Conservation (phyloP, 202 grass and related monocot species). For the Tripidium arundinaceum region DNA sequence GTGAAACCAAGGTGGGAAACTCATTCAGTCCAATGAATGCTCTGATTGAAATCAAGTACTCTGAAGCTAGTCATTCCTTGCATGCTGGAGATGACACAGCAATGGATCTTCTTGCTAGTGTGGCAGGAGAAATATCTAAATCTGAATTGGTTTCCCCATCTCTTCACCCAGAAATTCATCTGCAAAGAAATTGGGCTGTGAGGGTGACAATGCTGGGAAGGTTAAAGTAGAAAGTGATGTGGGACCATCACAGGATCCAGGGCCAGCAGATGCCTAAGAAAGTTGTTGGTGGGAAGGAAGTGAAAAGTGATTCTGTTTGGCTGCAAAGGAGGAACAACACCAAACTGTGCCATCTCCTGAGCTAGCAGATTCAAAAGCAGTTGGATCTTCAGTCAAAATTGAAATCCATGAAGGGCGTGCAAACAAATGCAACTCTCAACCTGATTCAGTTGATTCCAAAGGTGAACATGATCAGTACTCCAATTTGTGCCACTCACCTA, state of each 20-base stretch:
- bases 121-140: constrained; percentile 77
- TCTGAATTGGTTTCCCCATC: constrained; percentile 55
- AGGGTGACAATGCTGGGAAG: constrained; percentile 31
- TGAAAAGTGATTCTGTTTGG: constrained; percentile 24
- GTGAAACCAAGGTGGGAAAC: constrained; percentile 43
- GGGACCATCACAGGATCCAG: constrained; percentile 11
- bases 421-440: background rate
- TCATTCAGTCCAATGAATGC: constrained; percentile 83
- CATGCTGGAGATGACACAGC: constrained; percentile 54
- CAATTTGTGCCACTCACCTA: background rate
- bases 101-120: constrained; percentile 81
- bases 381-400: constrained; percentile 29
- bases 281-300: constrained; percentile 24
- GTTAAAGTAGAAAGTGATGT: constrained; percentile 28
- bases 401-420: constrained; percentile 20
- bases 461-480: constrained; percentile 19
- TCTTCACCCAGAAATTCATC: constrained; percentile 34
- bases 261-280: constrained; percentile 25
- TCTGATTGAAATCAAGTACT: constrained; percentile 90
- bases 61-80: constrained; percentile 48
- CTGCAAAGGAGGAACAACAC: constrained; percentile 12
- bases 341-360: constrained; percentile 8
- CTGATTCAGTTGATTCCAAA: constrained; percentile 7
- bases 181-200: constrained; percentile 29
- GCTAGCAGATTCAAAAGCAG: constrained; percentile 22